These are phyloP conservation scores for Cyberlindnera japonica DNA, from an alignment of 805 yeast species.

Conservation along the genomic window DNA sequence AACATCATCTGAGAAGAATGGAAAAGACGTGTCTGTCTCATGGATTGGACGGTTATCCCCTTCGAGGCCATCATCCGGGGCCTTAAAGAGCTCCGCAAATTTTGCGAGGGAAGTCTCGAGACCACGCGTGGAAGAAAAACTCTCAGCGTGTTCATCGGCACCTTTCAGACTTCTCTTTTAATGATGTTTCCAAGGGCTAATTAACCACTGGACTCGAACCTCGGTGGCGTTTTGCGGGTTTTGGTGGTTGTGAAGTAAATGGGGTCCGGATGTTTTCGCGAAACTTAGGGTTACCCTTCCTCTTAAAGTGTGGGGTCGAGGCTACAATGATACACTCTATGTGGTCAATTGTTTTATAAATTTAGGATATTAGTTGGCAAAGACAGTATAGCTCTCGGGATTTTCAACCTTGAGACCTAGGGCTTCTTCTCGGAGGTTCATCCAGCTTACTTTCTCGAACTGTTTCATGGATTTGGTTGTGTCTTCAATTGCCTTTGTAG, in stretches of 20 bases:
- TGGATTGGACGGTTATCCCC: background rate
- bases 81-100: background rate
- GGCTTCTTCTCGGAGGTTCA: constrained; percentile 59
- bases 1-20: constrained; percentile 8
- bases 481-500: constrained; percentile 33
- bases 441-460: constrained; percentile 58
- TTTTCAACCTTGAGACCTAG: no score
- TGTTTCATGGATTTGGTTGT: constrained; percentile 27
- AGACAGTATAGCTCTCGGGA: no score
- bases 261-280: no score
- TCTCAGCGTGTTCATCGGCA: background rate
- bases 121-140: background rate
- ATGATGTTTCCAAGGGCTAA: background rate
- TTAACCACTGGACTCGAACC: background rate
- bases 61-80: background rate
- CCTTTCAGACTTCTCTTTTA: background rate
- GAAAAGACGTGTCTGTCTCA: constrained; percentile 11
- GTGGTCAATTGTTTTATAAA: no score
- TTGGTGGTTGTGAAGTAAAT: no score
- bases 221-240: no score
- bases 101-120: background rate
- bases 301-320: no score
- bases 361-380: no score
- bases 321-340: no score
- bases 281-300: no score